Conservation (phyloP, 495 filamentous ascomycete species). For the Aspergillus wentii region DNA sequence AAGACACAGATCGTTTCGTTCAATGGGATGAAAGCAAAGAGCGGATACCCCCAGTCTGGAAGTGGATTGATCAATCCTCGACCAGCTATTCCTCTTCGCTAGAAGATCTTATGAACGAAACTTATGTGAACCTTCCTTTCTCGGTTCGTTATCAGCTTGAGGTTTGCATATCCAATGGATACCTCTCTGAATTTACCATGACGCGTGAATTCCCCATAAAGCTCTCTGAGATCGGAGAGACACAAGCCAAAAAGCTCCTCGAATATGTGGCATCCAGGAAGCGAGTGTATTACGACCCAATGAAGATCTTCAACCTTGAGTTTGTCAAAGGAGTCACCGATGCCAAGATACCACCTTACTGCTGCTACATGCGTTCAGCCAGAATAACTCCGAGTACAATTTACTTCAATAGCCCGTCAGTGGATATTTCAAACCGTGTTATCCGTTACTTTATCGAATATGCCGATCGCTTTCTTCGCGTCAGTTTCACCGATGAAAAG, state of each 20-base stretch:
- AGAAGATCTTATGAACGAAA: constrained; percentile 25
- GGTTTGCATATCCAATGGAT: constrained; percentile 76
- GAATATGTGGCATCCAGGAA: constrained; percentile 60
- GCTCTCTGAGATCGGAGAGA: constrained; percentile 46
- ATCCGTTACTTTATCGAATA: constrained; percentile 63
- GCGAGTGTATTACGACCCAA: constrained; percentile 60
- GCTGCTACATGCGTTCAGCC: constrained; percentile 67
- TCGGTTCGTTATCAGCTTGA: constrained; percentile 85
- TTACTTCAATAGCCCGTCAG: constrained; percentile 66
- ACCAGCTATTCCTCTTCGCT: constrained; percentile 21
- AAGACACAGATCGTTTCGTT: constrained; percentile 20
- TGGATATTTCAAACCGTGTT: constrained; percentile 87
- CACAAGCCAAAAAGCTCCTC: constrained; percentile 48
- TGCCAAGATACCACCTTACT: constrained; percentile 62
- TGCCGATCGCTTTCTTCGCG: constrained; percentile 81
- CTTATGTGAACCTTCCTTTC: constrained; percentile 54
- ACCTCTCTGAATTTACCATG: constrained; percentile 77
- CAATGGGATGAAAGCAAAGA: constrained; percentile 6
- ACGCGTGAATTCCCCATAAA: constrained; percentile 56
- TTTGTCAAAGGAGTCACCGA: constrained; percentile 38
- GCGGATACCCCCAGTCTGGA: constrained; percentile 41
- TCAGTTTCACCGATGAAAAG: constrained; percentile 86
- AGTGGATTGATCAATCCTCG: constrained; percentile 44
- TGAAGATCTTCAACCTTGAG: constrained; percentile 62
- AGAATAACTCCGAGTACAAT: constrained; percentile 80